Percentiles rank a stretch among this genome's conserved stretches.
Conservation (phyloP, 352 stramenopile species). For the Halophytophthora polymorphica region DNA sequence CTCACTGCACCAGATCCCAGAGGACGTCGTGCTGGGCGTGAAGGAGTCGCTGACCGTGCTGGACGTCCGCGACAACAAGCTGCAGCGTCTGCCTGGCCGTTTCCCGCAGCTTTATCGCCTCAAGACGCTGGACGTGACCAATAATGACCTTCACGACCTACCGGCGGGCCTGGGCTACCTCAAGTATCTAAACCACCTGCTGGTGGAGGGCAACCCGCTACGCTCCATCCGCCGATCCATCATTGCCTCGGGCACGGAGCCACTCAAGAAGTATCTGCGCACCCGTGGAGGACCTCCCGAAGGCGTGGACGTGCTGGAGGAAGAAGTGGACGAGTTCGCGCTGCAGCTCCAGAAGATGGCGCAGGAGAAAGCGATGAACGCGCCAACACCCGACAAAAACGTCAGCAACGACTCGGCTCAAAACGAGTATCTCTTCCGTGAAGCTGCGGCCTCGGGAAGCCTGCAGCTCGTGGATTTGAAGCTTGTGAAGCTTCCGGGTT, state of each 20-base stretch:
- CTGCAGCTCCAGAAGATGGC: conserved; percentile 40
- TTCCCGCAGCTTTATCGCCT: conserved; percentile 64
- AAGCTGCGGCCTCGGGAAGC: conserved; percentile 49
- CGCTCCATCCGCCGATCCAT: conserved; percentile 68
- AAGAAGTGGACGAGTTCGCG: conserved; percentile 72
- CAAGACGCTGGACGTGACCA: conserved; percentile 83
- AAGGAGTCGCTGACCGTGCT: conserved; percentile 71
- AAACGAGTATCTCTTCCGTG: conserved; percentile 65
- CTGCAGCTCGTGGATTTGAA: conserved; percentile 62
- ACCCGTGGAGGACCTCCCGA: conserved; percentile 61
- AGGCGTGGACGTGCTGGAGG: conserved; percentile 56
- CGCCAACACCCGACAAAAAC: background rate
- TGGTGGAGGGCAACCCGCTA: conserved; percentile 76
- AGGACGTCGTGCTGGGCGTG: conserved; percentile 39
- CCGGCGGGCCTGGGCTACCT: conserved; percentile 69
- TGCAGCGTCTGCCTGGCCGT: conserved; percentile 46
- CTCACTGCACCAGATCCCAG: conserved; percentile 40
- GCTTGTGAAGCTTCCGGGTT: conserved; percentile 36
- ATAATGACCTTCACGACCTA: conserved; percentile 78
- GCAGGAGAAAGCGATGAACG: conserved; percentile 30
- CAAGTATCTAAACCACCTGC: conserved; percentile 69
- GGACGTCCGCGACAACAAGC: conserved; percentile 80
- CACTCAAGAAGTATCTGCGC: conserved; percentile 81
- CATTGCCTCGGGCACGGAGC: conserved; percentile 59
- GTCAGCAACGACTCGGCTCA: conserved; percentile 14